phyloP scores from a whole-genome alignment of 495 filamentous ascomycete species.

The Coniosporium apollinis region DNA sequence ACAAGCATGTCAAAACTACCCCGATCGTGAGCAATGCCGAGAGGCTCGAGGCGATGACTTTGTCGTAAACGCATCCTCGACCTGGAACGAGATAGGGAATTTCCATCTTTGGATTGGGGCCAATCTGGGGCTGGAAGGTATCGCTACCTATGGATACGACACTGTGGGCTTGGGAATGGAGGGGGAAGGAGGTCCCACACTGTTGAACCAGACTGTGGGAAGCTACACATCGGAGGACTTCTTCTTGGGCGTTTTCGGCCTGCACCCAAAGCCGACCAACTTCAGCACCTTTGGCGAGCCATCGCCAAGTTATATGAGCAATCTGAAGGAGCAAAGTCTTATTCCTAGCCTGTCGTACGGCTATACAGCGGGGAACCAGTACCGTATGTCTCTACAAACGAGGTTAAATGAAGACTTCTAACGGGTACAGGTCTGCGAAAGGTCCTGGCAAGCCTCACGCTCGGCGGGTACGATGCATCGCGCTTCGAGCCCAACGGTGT shows the following conservation, averaged over 20 bases:
- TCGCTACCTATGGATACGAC: slow-evolving; percentile 18
- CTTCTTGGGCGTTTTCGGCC: slow-evolving; percentile 18
- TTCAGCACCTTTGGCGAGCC: slow-evolving; percentile 18
- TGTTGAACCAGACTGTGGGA: slow-evolving; percentile 17
- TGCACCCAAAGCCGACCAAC: slow-evolving; percentile 22
- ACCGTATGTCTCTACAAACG: slow-evolving; percentile 27
- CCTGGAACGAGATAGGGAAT: slow-evolving; percentile 24
- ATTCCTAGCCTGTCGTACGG: slow-evolving; percentile 37
- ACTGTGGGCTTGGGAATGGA: slow-evolving; percentile 14
- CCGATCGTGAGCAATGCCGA: slow-evolving; percentile 23
- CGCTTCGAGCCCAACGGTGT: slow-evolving; percentile 32
- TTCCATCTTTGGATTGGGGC: slow-evolving; percentile 16
- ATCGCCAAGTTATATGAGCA: slow-evolving; percentile 17
- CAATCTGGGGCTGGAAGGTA: slow-evolving; percentile 8
- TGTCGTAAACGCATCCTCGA: slow-evolving; percentile 31
- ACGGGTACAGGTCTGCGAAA: slow-evolving; percentile 24
- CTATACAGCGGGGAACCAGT: slow-evolving; percentile 39
- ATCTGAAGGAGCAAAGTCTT: slow-evolving; percentile 27
- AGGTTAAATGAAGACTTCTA: too few species aligned
- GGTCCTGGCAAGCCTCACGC: slow-evolving; percentile 35
- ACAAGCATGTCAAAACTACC: slow-evolving; percentile 22
- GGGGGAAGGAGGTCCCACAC: slow-evolving; percentile 12
- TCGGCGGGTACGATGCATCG: slow-evolving; percentile 39
- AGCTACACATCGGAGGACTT: slow-evolving; percentile 15
- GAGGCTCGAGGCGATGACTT: slow-evolving; percentile 31